These are phyloP conservation scores for Penicillium manginii DNA, from an alignment of 495 filamentous ascomycete genomes.

Conservation along the genomic window DNA sequence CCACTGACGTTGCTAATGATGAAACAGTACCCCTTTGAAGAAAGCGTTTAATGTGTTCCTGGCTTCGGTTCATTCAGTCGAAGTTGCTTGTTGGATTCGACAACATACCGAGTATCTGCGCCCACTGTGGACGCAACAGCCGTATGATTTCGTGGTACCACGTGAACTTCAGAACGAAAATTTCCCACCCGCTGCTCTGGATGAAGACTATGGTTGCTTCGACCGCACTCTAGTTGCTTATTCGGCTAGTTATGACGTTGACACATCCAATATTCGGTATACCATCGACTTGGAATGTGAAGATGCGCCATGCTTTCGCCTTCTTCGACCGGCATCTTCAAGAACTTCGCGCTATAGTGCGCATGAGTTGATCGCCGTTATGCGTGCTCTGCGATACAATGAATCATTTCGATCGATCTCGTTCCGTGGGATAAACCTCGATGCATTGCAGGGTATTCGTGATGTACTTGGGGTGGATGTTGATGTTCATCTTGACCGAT, in stretches of 20 bases:
- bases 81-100: slow-evolving; percentile 75
- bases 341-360: slow-evolving; percentile 63
- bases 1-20: slow-evolving; percentile 11
- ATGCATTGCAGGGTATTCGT: slow-evolving; percentile 61
- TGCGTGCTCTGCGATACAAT: slow-evolving; percentile 89
- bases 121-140: slow-evolving; percentile 78
- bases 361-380: slow-evolving; percentile 79
- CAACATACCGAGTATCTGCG: slow-evolving; percentile 76
- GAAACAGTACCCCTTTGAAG: slow-evolving; percentile 64
- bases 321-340: slow-evolving; percentile 68
- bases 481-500: slow-evolving; percentile 61
- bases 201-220: slow-evolving; percentile 79
- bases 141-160: slow-evolving; percentile 66
- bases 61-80: slow-evolving; percentile 75
- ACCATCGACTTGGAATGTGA: slow-evolving; percentile 75
- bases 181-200: slow-evolving; percentile 62
- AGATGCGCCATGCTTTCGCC: slow-evolving; percentile 79
- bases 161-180: slow-evolving; percentile 61
- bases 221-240: slow-evolving; percentile 86
- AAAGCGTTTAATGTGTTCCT: slow-evolving; percentile 68
- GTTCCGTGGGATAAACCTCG: slow-evolving; percentile 75
- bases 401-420: slow-evolving; percentile 86
- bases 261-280: slow-evolving; percentile 75
- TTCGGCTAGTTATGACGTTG: slow-evolving; percentile 74
- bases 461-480: slow-evolving; percentile 67